Evolutionary conservation across 305 asterid species (phyloP).

Genomic region (Rubia peregrina): DNA sequence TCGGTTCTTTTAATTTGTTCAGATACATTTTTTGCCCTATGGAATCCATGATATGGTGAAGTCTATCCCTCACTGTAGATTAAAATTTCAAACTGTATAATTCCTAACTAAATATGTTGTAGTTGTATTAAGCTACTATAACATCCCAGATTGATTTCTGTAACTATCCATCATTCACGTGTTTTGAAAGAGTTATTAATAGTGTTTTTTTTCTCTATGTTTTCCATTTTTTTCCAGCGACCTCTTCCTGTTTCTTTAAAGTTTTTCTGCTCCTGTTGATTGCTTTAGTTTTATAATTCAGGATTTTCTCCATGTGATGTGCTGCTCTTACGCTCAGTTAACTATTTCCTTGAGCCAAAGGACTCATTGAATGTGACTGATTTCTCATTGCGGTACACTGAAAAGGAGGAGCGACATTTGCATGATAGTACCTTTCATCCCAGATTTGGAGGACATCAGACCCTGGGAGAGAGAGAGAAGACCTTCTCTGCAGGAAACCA

Average conservation of each 20-base stretch:
- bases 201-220: not conserved
- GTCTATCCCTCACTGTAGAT: not conserved
- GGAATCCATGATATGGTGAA: not conserved
- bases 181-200: not conserved
- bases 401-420: constrained; percentile 43
- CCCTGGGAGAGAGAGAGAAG: constrained; percentile 63
- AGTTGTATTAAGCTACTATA: not conserved
- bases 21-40: not conserved
- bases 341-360: constrained; percentile 63
- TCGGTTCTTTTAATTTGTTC: not conserved
- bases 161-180: not conserved
- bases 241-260: not conserved
- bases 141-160: not conserved
- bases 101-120: not conserved
- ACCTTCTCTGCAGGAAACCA: constrained; percentile 65
- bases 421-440: constrained; percentile 30
- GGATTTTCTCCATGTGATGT: constrained; percentile 78
- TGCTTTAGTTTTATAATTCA: constrained; percentile 29
- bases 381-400: constrained; percentile 64
- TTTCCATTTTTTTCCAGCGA: not conserved
- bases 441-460: constrained; percentile 86
- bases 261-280: constrained; percentile 13
- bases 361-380: constrained; percentile 48
- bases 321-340: constrained; percentile 51
- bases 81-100: not conserved